phyloP scores from a whole-genome alignment of 768 basidiomycete genomes.

The Hebeloma cylindrosporum region DNA sequence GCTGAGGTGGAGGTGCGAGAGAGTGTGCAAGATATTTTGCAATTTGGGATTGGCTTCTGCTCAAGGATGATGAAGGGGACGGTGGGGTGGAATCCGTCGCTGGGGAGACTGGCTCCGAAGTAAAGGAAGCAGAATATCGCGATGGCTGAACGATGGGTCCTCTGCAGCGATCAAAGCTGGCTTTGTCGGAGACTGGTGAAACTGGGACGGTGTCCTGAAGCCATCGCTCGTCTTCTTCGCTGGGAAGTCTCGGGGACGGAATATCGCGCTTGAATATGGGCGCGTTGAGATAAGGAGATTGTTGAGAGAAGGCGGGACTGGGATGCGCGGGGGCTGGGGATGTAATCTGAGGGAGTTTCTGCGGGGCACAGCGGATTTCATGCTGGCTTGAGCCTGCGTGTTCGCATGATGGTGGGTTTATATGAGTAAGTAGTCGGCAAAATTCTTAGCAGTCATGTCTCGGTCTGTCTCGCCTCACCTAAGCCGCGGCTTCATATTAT shows the following conservation, averaged over 20 bases:
- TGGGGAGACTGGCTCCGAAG: slow-evolving; percentile 5
- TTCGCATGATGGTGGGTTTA: slow-evolving; percentile 1
- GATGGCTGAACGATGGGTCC: slow-evolving; percentile 13
- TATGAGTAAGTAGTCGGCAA: not conserved
- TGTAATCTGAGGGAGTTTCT: slow-evolving; percentile 40
- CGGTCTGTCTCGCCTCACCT: slow-evolving; percentile 8
- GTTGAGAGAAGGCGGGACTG: slow-evolving; percentile 59
- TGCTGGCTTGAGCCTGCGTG: slow-evolving; percentile 1
- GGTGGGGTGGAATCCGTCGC: slow-evolving; percentile 1
- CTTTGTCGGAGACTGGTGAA: slow-evolving; percentile 12
- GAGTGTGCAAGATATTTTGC: slow-evolving; percentile 16
- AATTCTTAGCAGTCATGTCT: slow-evolving; percentile 11
- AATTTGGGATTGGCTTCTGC: not conserved
- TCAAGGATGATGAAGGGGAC: not conserved
- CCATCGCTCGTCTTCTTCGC: slow-evolving; percentile 58
- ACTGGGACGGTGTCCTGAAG: slow-evolving; percentile 63
- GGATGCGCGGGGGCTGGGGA: slow-evolving; percentile 36
- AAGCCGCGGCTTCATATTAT: slow-evolving; percentile 2
- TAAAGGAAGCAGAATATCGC: slow-evolving; percentile 1
- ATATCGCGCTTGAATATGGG: slow-evolving; percentile 47
- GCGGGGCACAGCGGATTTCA: slow-evolving; percentile 22
- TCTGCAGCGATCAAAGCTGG: slow-evolving; percentile 16
- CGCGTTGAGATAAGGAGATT: slow-evolving; percentile 55
- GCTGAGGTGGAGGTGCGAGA: slow-evolving; percentile 19
- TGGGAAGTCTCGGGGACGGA: slow-evolving; percentile 37